These are phyloP conservation scores for Suillus plorans DNA, from an alignment of 768 basidiomycete species.

Conservation along the genomic window DNA sequence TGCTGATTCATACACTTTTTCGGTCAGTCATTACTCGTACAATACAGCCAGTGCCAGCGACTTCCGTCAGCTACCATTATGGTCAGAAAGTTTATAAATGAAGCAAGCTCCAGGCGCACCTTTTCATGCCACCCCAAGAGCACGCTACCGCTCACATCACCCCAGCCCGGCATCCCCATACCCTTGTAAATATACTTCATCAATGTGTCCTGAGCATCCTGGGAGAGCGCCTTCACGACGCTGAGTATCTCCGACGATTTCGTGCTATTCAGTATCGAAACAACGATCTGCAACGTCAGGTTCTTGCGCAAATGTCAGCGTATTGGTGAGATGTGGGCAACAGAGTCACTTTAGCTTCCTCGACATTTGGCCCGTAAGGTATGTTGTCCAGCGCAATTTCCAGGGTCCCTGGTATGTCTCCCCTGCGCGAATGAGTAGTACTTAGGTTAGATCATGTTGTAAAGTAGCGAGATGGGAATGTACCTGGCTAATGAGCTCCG, in stretches of 20 bases:
- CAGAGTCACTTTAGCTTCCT: too few relatives aligned
- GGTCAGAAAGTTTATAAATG: constrained; percentile 7
- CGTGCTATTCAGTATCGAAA: too few relatives aligned
- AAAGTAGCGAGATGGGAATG: constrained; percentile 23
- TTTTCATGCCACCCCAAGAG: constrained; percentile 92
- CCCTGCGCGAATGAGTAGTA: not conserved
- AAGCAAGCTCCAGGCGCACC: constrained; percentile 45
- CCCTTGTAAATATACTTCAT: constrained; percentile 52
- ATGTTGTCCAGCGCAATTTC: too few relatives aligned
- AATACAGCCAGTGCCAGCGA: constrained; percentile 93
- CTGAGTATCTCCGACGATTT: too few relatives aligned
- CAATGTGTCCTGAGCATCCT: too few relatives aligned
- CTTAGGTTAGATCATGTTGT: not conserved
- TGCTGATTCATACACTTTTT: constrained; percentile 44
- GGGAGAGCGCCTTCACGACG: too few relatives aligned
- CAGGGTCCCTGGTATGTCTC: too few relatives aligned
- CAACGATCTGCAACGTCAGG: too few relatives aligned
- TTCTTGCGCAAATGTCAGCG: too few relatives aligned
- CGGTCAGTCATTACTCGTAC: constrained; percentile 82
- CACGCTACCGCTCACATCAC: constrained; percentile 65
- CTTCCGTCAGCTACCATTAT: constrained; percentile 74
- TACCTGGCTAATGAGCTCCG: constrained; percentile 75
- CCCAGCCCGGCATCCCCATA: constrained; percentile 68
- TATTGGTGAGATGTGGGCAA: too few relatives aligned
- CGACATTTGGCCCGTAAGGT: too few relatives aligned